Conservation (phyloP, 768 basidiomycete species). For the Erythrobasidium yunnanense region DNA sequence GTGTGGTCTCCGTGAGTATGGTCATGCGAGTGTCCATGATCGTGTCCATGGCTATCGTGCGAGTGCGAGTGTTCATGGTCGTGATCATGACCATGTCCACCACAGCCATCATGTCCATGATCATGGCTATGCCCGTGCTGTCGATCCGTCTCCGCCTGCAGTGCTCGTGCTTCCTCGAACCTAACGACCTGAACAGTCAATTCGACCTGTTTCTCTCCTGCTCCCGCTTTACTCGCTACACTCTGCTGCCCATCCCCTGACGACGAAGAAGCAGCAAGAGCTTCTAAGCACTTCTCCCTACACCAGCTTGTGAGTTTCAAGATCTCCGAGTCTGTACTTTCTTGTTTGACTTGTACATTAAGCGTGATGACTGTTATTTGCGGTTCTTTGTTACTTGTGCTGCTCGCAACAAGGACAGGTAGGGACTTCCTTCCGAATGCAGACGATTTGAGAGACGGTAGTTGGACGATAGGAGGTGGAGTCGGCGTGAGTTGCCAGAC, state of each 20-base stretch:
- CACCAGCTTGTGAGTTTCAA: conserved; percentile 64
- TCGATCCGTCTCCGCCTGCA: conserved; percentile 5
- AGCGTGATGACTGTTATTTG: conserved; percentile 58
- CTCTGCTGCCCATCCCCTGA: neutral
- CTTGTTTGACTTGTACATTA: conserved; percentile 60
- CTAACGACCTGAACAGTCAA: conserved; percentile 28
- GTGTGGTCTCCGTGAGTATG: neutral
- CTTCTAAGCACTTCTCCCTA: conserved; percentile 47
- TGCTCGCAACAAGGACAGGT: conserved; percentile 31
- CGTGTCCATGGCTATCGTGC: conserved; percentile 21
- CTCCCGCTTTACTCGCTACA: neutral
- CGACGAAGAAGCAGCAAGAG: neutral
- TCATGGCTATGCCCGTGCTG: conserved; percentile 13
- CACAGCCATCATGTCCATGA: conserved; percentile 1
- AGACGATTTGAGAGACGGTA: conserved; percentile 18
- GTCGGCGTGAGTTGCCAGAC: conserved; percentile 71
- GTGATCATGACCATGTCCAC: neutral
- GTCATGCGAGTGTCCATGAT: conserved; percentile 3
- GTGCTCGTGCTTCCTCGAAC: conserved; percentile 28
- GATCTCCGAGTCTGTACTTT: conserved; percentile 60
- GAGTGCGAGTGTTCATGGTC: neutral
- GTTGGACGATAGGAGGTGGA: conserved; percentile 32
- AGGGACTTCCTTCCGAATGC: conserved; percentile 15
- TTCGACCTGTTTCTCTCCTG: conserved; percentile 22
- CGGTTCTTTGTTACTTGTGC: conserved; percentile 8